Percentiles rank a stretch among this genome's conserved stretches.
Evolutionary conservation across 805 yeast species (phyloP).

Genomic region (Ogataea sp.): DNA sequence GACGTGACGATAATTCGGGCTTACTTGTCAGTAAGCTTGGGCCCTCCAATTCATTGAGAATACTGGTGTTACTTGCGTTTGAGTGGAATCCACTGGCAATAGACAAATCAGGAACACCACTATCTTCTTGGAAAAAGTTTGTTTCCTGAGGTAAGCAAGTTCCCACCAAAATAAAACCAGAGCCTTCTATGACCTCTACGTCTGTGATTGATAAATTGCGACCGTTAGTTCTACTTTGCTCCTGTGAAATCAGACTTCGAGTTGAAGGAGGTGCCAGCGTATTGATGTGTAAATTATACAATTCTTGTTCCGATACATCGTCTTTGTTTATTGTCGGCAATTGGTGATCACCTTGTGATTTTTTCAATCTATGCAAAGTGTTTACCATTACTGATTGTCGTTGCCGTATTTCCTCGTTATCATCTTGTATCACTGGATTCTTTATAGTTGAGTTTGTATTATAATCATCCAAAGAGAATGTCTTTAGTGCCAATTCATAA

Average conservation of each 20-base stretch:
- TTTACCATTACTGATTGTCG: background rate
- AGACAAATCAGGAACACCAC: too few species aligned
- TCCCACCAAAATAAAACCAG: conserved; percentile 1
- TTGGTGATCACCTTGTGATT: background rate
- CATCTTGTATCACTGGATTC: background rate
- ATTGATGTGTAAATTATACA: background rate
- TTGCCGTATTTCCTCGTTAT: background rate
- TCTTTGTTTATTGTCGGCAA: background rate
- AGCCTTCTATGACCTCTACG: background rate
- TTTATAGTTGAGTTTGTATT: background rate
- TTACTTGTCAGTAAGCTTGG: too few species aligned
- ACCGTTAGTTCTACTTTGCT: too few species aligned
- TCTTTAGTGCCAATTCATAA: conserved; percentile 4
- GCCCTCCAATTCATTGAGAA: too few species aligned
- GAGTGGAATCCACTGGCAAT: too few species aligned
- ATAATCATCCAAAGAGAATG: conserved; percentile 1
- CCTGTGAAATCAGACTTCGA: too few species aligned
- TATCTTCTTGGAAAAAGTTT: too few species aligned
- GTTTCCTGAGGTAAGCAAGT: background rate
- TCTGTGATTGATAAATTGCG: background rate
- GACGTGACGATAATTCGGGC: background rate
- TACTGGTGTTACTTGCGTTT: too few species aligned
- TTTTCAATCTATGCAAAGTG: background rate
- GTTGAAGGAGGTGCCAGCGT: too few species aligned
- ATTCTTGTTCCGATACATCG: background rate